A percentile compares a stretch with the other conserved stretches of the same genome.
Evolutionary conservation across 169 alveolate species (phyloP).

Genomic region (Plasmodium inui): DNA sequence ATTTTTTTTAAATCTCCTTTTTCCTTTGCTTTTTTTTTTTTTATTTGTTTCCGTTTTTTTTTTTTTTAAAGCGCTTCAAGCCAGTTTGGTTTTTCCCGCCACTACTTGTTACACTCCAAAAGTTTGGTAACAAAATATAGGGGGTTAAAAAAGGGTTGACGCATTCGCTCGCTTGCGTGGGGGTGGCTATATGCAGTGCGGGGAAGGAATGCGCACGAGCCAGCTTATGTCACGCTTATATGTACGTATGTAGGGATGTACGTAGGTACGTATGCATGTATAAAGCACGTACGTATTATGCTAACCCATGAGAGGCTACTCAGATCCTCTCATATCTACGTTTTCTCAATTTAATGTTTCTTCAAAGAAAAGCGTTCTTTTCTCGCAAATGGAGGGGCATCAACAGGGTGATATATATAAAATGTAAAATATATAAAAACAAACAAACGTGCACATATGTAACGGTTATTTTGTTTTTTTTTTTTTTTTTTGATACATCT

Average conservation of each 20-base stretch:
- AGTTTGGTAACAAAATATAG: neutral
- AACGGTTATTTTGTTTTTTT: neutral
- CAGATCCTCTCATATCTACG: neutral
- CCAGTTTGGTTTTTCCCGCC: neutral
- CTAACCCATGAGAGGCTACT: neutral
- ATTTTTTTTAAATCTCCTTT: neutral
- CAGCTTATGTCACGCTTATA: no score
- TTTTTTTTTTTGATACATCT: neutral
- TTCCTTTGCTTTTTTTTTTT: conserved; percentile 8
- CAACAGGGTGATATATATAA: neutral
- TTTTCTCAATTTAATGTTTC: neutral
- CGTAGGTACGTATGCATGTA: neutral
- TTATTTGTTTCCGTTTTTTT: neutral
- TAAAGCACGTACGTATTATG: neutral
- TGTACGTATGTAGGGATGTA: neutral
- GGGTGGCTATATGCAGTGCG: neutral
- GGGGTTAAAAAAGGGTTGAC: neutral
- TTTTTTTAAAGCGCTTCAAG: neutral
- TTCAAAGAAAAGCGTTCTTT: neutral
- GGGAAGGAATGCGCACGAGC: neutral
- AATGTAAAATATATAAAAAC: neutral
- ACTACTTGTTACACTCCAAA: neutral
- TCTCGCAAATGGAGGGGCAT: neutral
- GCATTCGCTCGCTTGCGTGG: neutral
- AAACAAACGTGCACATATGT: neutral